Base-by-base conservation (phyloP, 306 rosid species). In the Abrus precatorius region DNA sequence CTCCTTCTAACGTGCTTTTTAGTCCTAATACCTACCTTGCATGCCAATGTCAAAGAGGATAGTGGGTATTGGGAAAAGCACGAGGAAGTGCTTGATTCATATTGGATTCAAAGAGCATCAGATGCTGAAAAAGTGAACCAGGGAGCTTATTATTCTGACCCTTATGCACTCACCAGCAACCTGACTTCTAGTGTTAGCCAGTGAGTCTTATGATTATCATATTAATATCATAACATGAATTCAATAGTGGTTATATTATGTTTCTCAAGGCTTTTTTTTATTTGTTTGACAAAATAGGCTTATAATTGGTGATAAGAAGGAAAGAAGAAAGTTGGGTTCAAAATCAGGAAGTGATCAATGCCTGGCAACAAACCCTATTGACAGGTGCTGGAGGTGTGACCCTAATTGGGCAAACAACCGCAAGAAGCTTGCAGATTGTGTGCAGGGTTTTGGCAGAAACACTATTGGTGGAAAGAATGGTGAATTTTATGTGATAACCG, bases 341-440 rank as follows among this genome's bases (percentile, higher is more conserved):
- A 11, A 1, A 4, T 0, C 0, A 0, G 86, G 2, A 45, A 1
- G 0, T 0, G 93, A 90, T 4, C 41, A 72, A 27, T 95, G 97
- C 85, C 0, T 0, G 72, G 90, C 93, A 29, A 88, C 97, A 54
- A 95, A 95, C 73, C 97, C 97, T 38, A 92, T 95, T 7, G 98
- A 95, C 13, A 75, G 84, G 9, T 95, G 98, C 82, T 95, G 98
- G 97, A 89, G 97, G 79, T 95, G 97, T 28, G 90, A 91, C 67
- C 81, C 84, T 9, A 74, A 92, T 6, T 95, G 97, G 98, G 92
- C 80, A 32, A 5, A 49, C 0, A 77, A 92, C 81, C 87, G 97
- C 43, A 78, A 95, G 86, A 90, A 62, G 73, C 82, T 95, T 0
- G 91, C 87, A 11, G 83, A 81, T 62, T 95, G 98, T 70, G 91